phyloP scores from a whole-genome alignment of 2,329 filamentous ascomycete genomes.

The Simplicillium aogashimaense region DNA sequence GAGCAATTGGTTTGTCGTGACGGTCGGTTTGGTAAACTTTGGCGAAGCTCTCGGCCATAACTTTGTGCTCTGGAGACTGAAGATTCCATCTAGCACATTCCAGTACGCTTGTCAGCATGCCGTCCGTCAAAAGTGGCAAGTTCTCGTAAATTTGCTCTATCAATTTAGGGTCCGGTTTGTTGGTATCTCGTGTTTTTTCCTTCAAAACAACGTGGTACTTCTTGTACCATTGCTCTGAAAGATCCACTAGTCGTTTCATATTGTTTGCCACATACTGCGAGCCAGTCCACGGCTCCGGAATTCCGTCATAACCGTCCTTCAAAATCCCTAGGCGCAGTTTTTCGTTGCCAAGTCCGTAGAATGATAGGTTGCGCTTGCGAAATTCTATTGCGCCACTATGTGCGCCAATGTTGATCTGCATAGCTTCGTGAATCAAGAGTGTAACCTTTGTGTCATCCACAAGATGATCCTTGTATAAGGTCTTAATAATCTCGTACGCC shows the following conservation, averaged over 20 bases:
- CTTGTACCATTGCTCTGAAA: constrained; percentile 45
- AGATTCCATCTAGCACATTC: constrained; percentile 43
- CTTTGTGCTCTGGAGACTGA: constrained; percentile 31
- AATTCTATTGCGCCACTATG: constrained; percentile 55
- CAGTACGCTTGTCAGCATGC: constrained; percentile 42
- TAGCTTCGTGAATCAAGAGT: constrained; percentile 56
- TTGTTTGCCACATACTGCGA: constrained; percentile 53
- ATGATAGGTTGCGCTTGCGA: constrained; percentile 54
- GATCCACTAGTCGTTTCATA: constrained; percentile 47
- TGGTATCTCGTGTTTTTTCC: constrained; percentile 19
- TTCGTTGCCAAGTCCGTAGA: constrained; percentile 66
- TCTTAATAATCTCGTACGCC: constrained; percentile 68
- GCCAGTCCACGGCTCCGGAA: constrained; percentile 83
- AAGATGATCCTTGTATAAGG: constrained; percentile 53
- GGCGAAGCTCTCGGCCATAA: constrained; percentile 33
- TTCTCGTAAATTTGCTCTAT: constrained; percentile 36
- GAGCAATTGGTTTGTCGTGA: constrained; percentile 39
- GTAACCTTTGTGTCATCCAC: constrained; percentile 45
- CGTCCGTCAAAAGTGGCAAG: constrained; percentile 41
- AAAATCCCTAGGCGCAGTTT: constrained; percentile 56
- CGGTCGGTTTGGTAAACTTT: constrained; percentile 39
- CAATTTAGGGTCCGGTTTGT: constrained; percentile 26
- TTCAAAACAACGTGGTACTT: constrained; percentile 26
- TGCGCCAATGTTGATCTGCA: constrained; percentile 50
- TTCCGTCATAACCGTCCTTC: constrained; percentile 51